Evolutionary conservation across 208 protist species (phyloP).

Genomic region (Vickermania ingenoplastis): DNA sequence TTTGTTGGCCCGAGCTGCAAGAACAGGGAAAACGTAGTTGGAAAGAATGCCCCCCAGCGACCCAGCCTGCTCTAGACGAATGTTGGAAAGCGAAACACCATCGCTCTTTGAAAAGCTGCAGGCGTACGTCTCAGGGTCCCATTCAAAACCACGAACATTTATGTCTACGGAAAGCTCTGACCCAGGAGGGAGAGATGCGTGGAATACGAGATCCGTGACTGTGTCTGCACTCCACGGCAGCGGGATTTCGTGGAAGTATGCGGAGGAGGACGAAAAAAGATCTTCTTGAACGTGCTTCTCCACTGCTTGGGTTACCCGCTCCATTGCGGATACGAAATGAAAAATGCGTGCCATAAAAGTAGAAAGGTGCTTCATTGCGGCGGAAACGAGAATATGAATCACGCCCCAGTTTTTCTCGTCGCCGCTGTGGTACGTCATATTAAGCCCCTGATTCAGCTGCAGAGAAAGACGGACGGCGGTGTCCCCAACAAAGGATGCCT

Average conservation of each 20-base stretch:
- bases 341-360: not conserved
- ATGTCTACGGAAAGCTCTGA: not conserved
- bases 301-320: no score
- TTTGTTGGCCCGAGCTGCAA: not conserved
- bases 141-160: constrained; percentile 1
- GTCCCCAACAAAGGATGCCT: not conserved
- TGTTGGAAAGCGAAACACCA: constrained; percentile 8
- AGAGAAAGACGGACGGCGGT: not conserved
- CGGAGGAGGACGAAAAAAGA: not conserved
- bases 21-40: constrained; percentile 4
- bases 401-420: not conserved
- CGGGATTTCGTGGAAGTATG: not conserved
- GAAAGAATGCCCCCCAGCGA: not conserved
- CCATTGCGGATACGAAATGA: no score
- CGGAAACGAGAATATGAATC: not conserved
- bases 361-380: not conserved
- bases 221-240: not conserved
- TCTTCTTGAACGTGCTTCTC: not conserved
- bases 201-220: not conserved
- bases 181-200: not conserved
- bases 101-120: constrained; percentile 1
- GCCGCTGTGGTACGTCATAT: not conserved
- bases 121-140: constrained; percentile 4
- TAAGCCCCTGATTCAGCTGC: not conserved
- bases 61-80: not conserved